A percentile compares a stretch with the other conserved stretches of the same genome.
These are phyloP conservation scores for Hypoxylon subgilvum DNA, from an alignment of 495 filamentous ascomycete genomes.

Conservation along the genomic window DNA sequence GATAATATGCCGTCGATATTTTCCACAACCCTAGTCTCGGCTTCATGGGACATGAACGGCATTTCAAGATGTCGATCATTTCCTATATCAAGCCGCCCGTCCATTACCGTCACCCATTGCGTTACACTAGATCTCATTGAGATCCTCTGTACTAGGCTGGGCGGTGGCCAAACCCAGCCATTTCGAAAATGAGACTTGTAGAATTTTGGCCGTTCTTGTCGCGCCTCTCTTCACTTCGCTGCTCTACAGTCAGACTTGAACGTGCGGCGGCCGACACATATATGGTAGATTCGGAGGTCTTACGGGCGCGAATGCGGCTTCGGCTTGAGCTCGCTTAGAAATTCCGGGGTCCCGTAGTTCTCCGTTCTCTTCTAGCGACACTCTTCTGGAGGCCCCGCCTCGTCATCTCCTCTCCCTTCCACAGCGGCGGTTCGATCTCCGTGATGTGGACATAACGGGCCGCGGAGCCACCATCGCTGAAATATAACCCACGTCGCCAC, in stretches of 20 bases:
- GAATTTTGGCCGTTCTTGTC: neutral
- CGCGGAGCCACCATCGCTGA: constrained; percentile 37
- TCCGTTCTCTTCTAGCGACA: constrained; percentile 25
- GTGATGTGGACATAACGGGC: constrained; percentile 41
- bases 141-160: constrained; percentile 26
- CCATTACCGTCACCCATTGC: constrained; percentile 20
- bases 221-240: neutral
- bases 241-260: neutral
- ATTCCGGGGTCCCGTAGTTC: constrained; percentile 12
- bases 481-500: constrained; percentile 28
- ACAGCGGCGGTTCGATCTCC: constrained; percentile 39
- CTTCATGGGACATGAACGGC: constrained; percentile 38
- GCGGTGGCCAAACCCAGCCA: constrained; percentile 12
- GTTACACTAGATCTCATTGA: constrained; percentile 34
- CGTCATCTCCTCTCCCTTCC: constrained; percentile 17
- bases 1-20: constrained; percentile 40
- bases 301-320: constrained; percentile 20
- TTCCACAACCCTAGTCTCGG: constrained; percentile 39
- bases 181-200: neutral
- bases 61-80: constrained; percentile 28
- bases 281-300: constrained; percentile 19
- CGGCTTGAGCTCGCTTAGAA: constrained; percentile 27
- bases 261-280: neutral
- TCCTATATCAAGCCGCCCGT: constrained; percentile 6
- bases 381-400: constrained; percentile 18